phyloP scores from a whole-genome alignment of 2,329 filamentous ascomycete genomes.

The Penicillium verrucosum region DNA sequence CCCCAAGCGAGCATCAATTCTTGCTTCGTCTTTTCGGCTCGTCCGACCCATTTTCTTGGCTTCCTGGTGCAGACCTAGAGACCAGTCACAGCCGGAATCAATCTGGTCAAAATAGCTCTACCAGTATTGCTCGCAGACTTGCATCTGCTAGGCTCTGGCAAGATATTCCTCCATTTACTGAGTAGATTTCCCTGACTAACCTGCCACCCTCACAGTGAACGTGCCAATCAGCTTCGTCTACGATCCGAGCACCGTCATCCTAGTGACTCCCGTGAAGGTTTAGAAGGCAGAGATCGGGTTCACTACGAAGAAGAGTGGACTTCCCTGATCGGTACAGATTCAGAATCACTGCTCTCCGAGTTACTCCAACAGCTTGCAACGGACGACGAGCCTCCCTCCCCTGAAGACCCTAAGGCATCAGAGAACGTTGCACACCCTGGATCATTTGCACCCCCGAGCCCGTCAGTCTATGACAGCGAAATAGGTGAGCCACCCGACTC shows the following conservation, averaged over 20 bases:
- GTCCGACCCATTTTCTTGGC: not conserved
- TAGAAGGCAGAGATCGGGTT: not conserved
- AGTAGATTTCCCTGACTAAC: not conserved
- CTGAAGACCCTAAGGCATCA: not conserved
- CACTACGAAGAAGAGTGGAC: slow-evolving; percentile 3
- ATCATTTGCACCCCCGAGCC: not conserved
- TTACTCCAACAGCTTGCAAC: not conserved
- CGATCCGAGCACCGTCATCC: not conserved
- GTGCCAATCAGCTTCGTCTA: not conserved
- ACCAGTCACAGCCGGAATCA: not conserved
- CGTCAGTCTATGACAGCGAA: slow-evolving; percentile 3
- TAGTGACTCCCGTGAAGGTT: not conserved
- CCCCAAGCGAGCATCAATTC: not conserved
- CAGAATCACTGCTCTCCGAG: not conserved
- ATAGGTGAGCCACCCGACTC: not conserved
- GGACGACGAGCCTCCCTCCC: not conserved
- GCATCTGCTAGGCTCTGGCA: not conserved
- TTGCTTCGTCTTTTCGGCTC: not conserved
- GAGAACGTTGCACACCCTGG: not conserved
- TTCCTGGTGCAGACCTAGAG: not conserved
- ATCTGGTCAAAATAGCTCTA: not conserved
- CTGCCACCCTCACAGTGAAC: not conserved
- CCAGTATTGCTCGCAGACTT: not conserved
- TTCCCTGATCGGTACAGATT: not conserved
- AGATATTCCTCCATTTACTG: not conserved